phyloP scores from a whole-genome alignment of 805 yeast species.

The Wickerhamomyces canadensis region DNA sequence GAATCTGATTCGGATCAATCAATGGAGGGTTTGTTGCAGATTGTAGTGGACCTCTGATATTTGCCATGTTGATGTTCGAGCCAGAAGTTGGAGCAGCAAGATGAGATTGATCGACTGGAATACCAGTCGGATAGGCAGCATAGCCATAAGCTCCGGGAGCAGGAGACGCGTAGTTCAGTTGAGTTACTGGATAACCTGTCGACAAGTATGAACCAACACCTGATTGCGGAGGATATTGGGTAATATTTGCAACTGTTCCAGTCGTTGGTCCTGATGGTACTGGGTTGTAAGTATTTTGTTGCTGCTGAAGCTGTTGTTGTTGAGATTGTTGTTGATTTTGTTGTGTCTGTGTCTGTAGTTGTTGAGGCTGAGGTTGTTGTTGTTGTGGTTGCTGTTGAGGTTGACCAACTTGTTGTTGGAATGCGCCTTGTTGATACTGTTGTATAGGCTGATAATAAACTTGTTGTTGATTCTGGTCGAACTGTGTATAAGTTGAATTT shows the following conservation, averaged over 20 bases:
- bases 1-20: constrained; percentile 23
- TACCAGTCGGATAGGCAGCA: constrained; percentile 7
- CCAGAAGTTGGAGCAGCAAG: constrained; percentile 5
- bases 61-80: constrained; percentile 11
- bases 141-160: constrained; percentile 9
- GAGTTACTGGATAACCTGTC: constrained; percentile 1
- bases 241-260: too few relatives aligned
- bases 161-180: neutral
- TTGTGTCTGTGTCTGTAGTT: constrained; percentile 5
- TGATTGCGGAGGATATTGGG: too few relatives aligned
- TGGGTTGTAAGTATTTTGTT: neutral
- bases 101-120: neutral
- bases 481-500: neutral
- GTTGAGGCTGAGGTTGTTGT: constrained; percentile 4
- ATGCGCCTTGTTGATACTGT: constrained; percentile 4
- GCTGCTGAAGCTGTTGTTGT: constrained; percentile 9
- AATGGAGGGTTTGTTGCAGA: constrained; percentile 15
- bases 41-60: constrained; percentile 12
- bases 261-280: constrained; percentile 9
- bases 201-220: neutral
- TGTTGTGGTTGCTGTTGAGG: constrained; percentile 3
- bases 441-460: neutral
- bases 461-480: neutral
- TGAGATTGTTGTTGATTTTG: constrained; percentile 7
- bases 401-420: constrained; percentile 17